Evolutionary conservation across 768 basidiomycete species (phyloP).

Genomic region (Naganishia vaughanmartiniae): DNA sequence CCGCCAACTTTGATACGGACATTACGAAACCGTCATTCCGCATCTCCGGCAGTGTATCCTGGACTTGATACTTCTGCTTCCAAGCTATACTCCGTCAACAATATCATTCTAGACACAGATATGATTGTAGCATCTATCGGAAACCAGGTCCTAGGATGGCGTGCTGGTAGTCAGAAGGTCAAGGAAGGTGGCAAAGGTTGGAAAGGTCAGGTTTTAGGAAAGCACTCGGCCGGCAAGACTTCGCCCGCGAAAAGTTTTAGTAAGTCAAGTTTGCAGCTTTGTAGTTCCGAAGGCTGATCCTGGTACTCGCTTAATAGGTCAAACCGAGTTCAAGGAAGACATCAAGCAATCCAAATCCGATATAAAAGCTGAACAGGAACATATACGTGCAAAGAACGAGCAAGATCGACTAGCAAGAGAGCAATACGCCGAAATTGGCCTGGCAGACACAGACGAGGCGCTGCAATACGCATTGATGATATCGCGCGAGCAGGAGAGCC

Average conservation of each 20-base stretch:
- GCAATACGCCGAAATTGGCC: constrained; percentile 43
- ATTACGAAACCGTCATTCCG: constrained; percentile 18
- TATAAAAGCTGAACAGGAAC: constrained; percentile 28
- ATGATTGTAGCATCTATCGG: constrained; percentile 46
- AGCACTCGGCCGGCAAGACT: constrained; percentile 28
- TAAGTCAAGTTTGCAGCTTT: constrained; percentile 29
- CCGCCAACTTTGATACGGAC: constrained; percentile 37
- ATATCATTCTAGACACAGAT: constrained; percentile 47
- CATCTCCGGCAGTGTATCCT: constrained; percentile 39
- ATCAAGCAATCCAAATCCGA: constrained; percentile 38
- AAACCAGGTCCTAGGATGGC: constrained; percentile 43
- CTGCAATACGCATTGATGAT: constrained; percentile 50
- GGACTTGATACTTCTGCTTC: constrained; percentile 29
- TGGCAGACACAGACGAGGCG: constrained; percentile 46
- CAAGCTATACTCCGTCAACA: constrained; percentile 40
- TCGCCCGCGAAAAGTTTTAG: constrained; percentile 32
- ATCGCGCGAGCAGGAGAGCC: constrained; percentile 38
- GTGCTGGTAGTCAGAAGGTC: constrained; percentile 43
- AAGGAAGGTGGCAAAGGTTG: constrained; percentile 36
- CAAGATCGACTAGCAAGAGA: constrained; percentile 35
- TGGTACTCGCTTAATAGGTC: constrained; percentile 30
- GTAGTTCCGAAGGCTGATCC: not conserved
- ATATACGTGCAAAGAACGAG: constrained; percentile 18
- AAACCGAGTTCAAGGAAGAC: constrained; percentile 40
- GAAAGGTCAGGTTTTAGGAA: constrained; percentile 33